Base-by-base conservation (phyloP, 2,329 filamentous ascomycete species). In the Cladosporium velox region DNA sequence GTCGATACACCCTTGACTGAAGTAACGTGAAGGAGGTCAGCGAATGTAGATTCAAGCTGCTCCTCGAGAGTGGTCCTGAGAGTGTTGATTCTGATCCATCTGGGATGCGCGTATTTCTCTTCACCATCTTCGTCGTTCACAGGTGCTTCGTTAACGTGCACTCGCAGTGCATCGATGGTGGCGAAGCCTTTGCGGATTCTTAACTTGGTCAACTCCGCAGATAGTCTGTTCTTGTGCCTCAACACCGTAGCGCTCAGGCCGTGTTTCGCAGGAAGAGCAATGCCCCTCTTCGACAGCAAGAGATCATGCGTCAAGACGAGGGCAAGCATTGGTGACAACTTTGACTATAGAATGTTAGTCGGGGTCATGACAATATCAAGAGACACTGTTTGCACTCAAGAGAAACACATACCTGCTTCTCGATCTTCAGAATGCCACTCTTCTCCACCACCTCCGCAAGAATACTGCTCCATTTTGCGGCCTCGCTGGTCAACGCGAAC, bases 81-180 rank as follows among this genome's bases (percentile, higher is more conserved):
- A 0, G 89, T 88, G 75, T 98, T 99, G 68, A 98, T 84, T 1
- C 95, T 88, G 49, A 97, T 87, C 95, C 95, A 99, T 64, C 95
- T 88, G n/a, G 93, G 93, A 74, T 94, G 91, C 49, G 81, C 80
- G 59, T 72, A 69, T 51, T 74, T 69, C 76, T 80, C 65, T 28
- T 59, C 64, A n/a, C 68, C 67, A 2, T 72, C 70, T n/a, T 71
- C 70, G 11, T 65, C 69, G 2, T 70, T 74, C 58, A 47, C 18
- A 3, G 73, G 71, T 26, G 74, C 72, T 35, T 80, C 77, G 66
- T 87, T 83, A 62, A 92, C 79, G 66, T 86, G 81, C 30, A 83
- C 81, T 52, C 84, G 85, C 64, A 97, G 83, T 0, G 85, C 85
- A 3, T 91, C 88, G 0, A 96, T 69, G 0, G 91, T 88, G 0